Percentiles rank a stretch among this genome's conserved stretches.
These are phyloP conservation scores for Penicillium parvum DNA, from an alignment of 495 filamentous ascomycete species.

Conservation along the genomic window DNA sequence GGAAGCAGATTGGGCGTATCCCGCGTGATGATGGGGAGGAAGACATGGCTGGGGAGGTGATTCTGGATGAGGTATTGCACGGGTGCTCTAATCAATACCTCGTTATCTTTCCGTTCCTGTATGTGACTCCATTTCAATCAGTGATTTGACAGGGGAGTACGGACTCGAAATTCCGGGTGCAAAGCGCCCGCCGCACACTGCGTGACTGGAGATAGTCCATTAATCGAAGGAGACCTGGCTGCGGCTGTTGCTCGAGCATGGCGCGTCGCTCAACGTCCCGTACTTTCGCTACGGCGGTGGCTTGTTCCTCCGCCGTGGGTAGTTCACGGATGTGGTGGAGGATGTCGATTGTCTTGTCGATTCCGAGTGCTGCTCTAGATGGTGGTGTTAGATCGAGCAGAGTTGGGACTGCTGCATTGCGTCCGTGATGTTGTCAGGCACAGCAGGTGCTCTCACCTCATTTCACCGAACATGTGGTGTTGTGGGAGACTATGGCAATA, in stretches of 20 bases:
- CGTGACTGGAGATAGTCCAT: conserved; percentile 75
- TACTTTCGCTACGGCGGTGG: conserved; percentile 65
- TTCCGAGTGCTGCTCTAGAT: conserved; percentile 54
- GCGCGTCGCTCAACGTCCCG: conserved; percentile 72
- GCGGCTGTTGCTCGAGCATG: conserved; percentile 73
- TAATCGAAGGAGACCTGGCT: conserved; percentile 67
- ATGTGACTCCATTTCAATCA: no score
- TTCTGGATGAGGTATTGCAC: conserved; percentile 68
- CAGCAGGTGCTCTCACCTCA: conserved; percentile 50
- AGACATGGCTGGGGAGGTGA: conserved; percentile 61
- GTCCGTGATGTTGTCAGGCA: not conserved
- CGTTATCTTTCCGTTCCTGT: conserved; percentile 2
- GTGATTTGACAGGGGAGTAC: not conserved
- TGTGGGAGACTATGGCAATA: conserved; percentile 64
- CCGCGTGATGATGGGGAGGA: conserved; percentile 80
- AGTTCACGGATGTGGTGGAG: conserved; percentile 80
- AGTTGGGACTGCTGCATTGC: conserved; percentile 6
- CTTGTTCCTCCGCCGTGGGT: conserved; percentile 52
- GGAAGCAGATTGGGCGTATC: conserved; percentile 65
- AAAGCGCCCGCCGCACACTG: conserved; percentile 71
- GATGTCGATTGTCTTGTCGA: conserved; percentile 71
- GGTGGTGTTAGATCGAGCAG: not conserved
- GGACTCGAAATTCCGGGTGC: conserved; percentile 91
- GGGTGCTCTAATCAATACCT: conserved; percentile 48
- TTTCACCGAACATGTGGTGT: conserved; percentile 88